Base-by-base conservation (phyloP, 495 filamentous ascomycete species). In the Rhizodiscina lignyota region DNA sequence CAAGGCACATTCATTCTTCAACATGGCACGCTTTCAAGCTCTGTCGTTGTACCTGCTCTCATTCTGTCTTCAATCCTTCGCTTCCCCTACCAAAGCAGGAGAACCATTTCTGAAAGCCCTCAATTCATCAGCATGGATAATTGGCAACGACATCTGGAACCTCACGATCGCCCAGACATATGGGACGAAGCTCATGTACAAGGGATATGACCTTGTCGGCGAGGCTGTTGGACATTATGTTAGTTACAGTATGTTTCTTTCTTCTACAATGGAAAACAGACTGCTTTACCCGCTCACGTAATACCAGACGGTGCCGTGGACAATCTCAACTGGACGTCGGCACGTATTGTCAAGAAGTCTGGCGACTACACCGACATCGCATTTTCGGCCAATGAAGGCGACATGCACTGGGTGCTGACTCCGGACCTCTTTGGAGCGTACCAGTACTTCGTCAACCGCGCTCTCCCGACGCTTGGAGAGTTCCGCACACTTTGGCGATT, bases 371-470 rank as follows among this genome's bases (percentile, higher is more conserved):
- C 59, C 18, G 59, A 61, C 32, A 44, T 61, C 36, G 33, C 34
- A 2, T 61, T 59, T 36, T 50, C 35, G 5, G 50, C 53, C 10
- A 38, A 39, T 11, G 56, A 59, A 39, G 59, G 58, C n/a, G 52
- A 53, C 15, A 44, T 59, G 23, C 56, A 62, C 32, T 62, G 55
- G 49, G 56, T 62, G 5, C 49, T 62, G 16, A 51, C 47, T 20
- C 39, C 47, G n/a, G 44, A 51, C 2, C 50, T 57, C 2, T 39
- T 45, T 15, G 58, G 59, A 1, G 57, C 59, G 19, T 61, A 62
- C 40, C 59, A 60, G 18, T 61, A 61, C 41, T 61, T 62, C 18
- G 51, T 61, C 38, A 60, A 61, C 38, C 47, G 43, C 24, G 54
- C 48, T 0, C 47, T 62, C n/a, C 56, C 58, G 3, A 37, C 39